These are phyloP conservation scores for Pseudonitzschia delicatissima DNA, from an alignment of 108 stramenopile genomes.

Conservation along the genomic window DNA sequence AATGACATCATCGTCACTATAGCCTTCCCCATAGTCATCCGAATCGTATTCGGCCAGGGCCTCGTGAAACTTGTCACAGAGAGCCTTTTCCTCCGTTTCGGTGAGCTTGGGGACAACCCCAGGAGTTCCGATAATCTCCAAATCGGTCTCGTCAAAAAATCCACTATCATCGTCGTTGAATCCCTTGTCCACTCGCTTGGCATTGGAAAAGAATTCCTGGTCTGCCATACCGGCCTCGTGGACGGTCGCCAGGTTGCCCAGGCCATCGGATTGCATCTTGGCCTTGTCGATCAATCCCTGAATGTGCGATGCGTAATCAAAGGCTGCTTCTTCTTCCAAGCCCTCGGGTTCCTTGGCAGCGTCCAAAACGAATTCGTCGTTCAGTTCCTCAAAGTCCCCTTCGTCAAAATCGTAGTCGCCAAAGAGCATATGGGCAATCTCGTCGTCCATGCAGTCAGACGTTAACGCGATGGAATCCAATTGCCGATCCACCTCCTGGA, in stretches of 20 bases:
- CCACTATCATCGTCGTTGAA: conserved; percentile 40
- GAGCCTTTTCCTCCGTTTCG: conserved; percentile 64
- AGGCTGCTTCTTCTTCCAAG: conserved; percentile 40
- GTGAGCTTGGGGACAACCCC: conserved; percentile 41
- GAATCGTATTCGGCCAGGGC: conserved; percentile 90
- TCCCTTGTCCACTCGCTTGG: conserved; percentile 36
- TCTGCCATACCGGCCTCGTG: conserved; percentile 43
- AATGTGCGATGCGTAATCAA: conserved; percentile 95
- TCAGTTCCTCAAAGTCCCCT: conserved; percentile 82
- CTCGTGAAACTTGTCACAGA: conserved; percentile 78
- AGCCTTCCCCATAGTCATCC: conserved; percentile 65
- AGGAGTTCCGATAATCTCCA: conserved; percentile 19
- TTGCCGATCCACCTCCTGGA: conserved; percentile 75
- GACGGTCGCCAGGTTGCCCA: conserved; percentile 7
- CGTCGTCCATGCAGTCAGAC: conserved; percentile 92
- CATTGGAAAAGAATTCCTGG: conserved; percentile 68
- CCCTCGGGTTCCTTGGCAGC: conserved; percentile 71
- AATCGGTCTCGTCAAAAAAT: conserved; percentile 35
- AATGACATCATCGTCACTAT: conserved; percentile 71
- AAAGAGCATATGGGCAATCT: conserved; percentile 87
- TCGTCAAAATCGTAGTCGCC: conserved; percentile 67
- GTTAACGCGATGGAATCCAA: conserved; percentile 84
- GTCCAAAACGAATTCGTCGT: conserved; percentile 94
- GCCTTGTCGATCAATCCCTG: conserved; percentile 85
- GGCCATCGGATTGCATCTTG: conserved; percentile 35